Base-by-base conservation (phyloP, 176 grass and related monocot genomes). In the Triticum aestivum region DNA sequence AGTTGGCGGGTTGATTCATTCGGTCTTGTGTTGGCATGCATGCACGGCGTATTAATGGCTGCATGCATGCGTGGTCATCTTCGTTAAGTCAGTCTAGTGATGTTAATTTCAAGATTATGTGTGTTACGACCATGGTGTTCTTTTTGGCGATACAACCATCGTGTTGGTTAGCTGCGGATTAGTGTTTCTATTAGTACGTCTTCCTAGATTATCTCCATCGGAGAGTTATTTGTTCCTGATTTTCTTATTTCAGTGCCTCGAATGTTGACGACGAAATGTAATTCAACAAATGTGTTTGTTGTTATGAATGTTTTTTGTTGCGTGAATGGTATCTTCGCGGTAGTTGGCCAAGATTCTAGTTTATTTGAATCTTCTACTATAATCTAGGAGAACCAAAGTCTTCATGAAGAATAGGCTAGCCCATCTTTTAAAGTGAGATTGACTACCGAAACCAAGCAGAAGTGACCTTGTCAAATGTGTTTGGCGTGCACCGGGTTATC, bases 51-150 rank as follows among this genome's bases (percentile, higher is more conserved):
- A 33, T 30, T 11, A 26, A 10, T 29, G 35, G 18, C 9, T 15
- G 12, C 59, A 73, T 54, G 18, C 21, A 14, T 21, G 42, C 35
- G 5, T 37, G 35, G 6, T 37, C 35, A 37, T 37, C 5, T 37
- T 32, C 10, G 2, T 51, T 26, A 52, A 51, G 32, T 17, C 18
- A 20, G 68, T 11, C 29, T 67, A 3, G 29, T 61, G 73, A 4
- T 85, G 45, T 56, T 77, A 66, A 67, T 52, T 61, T 77, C 44
- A 77, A 59, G 72, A 85, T 37, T 38, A 71, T 23, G 39, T 13
- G 39, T 13, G 3, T 15, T 66, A 9, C 23, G n/a, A 64, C 12
- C n/a, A 63, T 42, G 61, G 6, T 29, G 21, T 47, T 17, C 0
- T 8, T 14, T 47, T 74, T 72, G 5, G 18, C 10, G 21, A n/a